phyloP scores from a whole-genome alignment of 257 asterid species.

The Nyctanthes arbortristis region DNA sequence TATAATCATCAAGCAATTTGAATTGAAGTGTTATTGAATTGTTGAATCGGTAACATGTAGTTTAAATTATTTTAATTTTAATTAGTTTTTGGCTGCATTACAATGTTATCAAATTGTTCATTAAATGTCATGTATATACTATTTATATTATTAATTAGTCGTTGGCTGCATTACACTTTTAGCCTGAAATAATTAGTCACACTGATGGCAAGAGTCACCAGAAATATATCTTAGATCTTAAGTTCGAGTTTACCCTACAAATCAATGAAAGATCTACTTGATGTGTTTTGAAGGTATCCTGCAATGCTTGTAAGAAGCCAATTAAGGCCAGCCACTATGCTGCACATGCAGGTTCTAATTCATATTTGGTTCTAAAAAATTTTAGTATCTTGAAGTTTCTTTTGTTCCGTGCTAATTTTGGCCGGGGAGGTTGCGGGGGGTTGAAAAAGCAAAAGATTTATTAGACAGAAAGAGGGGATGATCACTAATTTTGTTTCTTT shows the following conservation, averaged over 20 bases:
- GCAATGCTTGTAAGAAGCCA: slow-evolving; percentile 95
- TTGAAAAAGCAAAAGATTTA: not conserved
- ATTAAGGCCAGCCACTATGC: slow-evolving; percentile 81
- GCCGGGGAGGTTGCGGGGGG: too few species aligned
- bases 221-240: slow-evolving; percentile 10
- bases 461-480: not conserved
- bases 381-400: slow-evolving; percentile 18
- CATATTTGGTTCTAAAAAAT: slow-evolving; percentile 21
- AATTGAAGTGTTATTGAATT: too few species aligned
- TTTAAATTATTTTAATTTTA: too few species aligned
- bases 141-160: slow-evolving; percentile 1
- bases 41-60: too few species aligned
- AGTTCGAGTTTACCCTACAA: slow-evolving; percentile 15
- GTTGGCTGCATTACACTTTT: slow-evolving; percentile 3
- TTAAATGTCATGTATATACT: not conserved
- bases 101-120: too few species aligned
- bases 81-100: too few species aligned
- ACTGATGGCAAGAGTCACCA: slow-evolving; percentile 12
- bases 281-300: slow-evolving; percentile 68
- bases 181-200: not conserved
- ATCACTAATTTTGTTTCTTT: slow-evolving; percentile 13
- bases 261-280: slow-evolving; percentile 26
- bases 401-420: slow-evolving; percentile 17
- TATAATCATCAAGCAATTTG: too few species aligned
- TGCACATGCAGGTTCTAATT: slow-evolving; percentile 74